These are phyloP conservation scores for Apiospora koreana DNA, from an alignment of 2,329 filamentous ascomycete genomes.

Conservation along the genomic window DNA sequence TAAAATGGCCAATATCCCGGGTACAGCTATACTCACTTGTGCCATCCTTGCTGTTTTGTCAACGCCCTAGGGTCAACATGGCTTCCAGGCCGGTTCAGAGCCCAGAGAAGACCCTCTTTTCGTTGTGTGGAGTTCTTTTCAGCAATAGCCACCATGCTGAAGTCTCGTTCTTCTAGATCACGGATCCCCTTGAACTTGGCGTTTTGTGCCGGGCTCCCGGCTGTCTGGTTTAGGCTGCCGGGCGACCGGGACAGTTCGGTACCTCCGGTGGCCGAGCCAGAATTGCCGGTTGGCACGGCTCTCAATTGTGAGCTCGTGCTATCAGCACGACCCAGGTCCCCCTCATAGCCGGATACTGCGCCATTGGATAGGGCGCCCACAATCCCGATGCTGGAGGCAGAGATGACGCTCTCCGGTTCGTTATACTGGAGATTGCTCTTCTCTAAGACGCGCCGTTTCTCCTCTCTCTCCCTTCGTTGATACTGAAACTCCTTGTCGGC, in stretches of 20 bases:
- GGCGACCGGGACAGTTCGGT: slow-evolving; percentile 58
- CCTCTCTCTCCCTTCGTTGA: slow-evolving; percentile 90
- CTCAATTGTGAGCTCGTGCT: slow-evolving; percentile 72
- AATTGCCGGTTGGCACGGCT: slow-evolving; percentile 47
- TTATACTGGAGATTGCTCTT: slow-evolving; percentile 77
- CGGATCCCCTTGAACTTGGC: slow-evolving; percentile 86
- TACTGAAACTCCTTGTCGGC: slow-evolving; percentile 97
- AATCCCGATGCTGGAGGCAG: slow-evolving; percentile 33
- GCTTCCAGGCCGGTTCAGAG: slow-evolving; percentile 85
- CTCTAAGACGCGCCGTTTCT: slow-evolving; percentile 86
- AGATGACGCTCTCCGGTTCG: slow-evolving; percentile 64
- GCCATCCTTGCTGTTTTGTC: slow-evolving; percentile 98
- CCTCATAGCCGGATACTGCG: slow-evolving; percentile 58
- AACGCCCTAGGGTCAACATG: slow-evolving; percentile 94
- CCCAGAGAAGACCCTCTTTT: slow-evolving; percentile 95
- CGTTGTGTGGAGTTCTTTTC: slow-evolving; percentile 68
- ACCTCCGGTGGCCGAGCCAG: slow-evolving; percentile 32
- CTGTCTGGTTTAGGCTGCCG: slow-evolving; percentile 49
- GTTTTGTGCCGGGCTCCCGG: slow-evolving; percentile 52
- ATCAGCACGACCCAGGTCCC: slow-evolving; percentile 71
- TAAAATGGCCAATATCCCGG: neutral
- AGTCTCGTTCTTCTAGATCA: slow-evolving; percentile 83
- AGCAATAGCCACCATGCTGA: slow-evolving; percentile 49
- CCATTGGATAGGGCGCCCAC: slow-evolving; percentile 44
- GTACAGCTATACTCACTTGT: slow-evolving; percentile 68